Evolutionary conservation across 176 grass and related monocot species (phyloP).

Genomic region (Juncus inflexus): DNA sequence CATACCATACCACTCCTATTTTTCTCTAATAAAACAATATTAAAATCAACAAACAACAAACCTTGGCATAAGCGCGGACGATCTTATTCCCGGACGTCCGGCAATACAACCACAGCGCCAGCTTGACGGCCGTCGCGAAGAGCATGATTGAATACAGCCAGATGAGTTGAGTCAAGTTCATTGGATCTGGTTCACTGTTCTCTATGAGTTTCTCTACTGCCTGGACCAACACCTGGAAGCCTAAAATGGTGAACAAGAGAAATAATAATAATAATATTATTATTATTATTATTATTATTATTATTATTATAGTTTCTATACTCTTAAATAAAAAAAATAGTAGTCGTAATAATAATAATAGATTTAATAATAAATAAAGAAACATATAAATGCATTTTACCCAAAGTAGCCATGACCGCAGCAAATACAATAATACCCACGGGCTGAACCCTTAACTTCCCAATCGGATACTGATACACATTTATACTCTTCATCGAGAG

Average conservation of each 20-base stretch:
- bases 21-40: too few species aligned
- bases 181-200: conserved; percentile 47
- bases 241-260: conserved; percentile 33
- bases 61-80: conserved; percentile 89
- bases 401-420: conserved; percentile 87
- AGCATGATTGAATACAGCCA: conserved; percentile 98
- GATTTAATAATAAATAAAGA: too few species aligned
- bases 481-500: conserved; percentile 90
- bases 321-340: too few species aligned
- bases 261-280: conserved; percentile 1
- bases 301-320: too few species aligned
- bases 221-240: conserved; percentile 86
- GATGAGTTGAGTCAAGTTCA: conserved; percentile 54
- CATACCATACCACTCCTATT: too few species aligned
- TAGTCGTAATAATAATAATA: too few species aligned
- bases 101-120: conserved; percentile 80
- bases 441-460: conserved; percentile 86
- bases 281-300: too few species aligned
- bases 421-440: conserved; percentile 95
- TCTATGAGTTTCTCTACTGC: conserved; percentile 73
- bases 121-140: conserved; percentile 86
- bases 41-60: conserved; percentile 31
- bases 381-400: conserved; percentile 32
- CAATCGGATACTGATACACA: conserved; percentile 88
- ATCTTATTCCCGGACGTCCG: conserved; percentile 80